phyloP scores from a whole-genome alignment of 148 eudicot genomes.

The Chenopodium berlandieri region DNA sequence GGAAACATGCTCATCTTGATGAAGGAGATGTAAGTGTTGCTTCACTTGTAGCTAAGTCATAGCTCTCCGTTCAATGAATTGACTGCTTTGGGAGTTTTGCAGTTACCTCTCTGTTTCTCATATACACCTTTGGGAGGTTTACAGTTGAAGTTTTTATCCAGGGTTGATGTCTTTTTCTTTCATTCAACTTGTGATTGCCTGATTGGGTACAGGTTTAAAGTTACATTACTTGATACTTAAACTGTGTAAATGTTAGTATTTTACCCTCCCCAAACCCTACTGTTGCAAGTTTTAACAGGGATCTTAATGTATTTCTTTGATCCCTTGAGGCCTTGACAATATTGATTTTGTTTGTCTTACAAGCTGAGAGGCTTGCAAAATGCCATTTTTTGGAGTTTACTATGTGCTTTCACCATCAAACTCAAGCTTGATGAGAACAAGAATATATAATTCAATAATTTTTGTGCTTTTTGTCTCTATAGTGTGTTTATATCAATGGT shows the following conservation, averaged over 20 bases:
- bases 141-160: not conserved
- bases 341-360: not conserved
- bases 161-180: conserved; percentile 5
- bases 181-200: not conserved
- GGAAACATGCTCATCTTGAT: conserved; percentile 85
- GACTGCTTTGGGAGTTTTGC: not conserved
- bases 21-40: conserved; percentile 93
- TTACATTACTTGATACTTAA: not conserved
- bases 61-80: conserved; percentile 1
- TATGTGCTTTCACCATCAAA: not conserved
- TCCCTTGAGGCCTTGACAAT: not conserved
- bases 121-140: not conserved
- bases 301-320: not conserved
- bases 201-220: not conserved
- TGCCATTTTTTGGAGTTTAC: not conserved
- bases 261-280: not conserved
- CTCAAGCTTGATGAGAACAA: not conserved
- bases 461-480: conserved; percentile 1
- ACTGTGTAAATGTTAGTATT: not conserved
- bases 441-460: not conserved
- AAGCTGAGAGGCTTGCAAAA: not conserved
- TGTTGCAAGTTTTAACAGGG: conserved; percentile 2
- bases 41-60: not conserved
- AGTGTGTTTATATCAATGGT: not conserved
- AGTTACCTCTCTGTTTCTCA: not conserved